phyloP scores from a whole-genome alignment of 768 basidiomycete genomes.

The Russula griseocarnosa region DNA sequence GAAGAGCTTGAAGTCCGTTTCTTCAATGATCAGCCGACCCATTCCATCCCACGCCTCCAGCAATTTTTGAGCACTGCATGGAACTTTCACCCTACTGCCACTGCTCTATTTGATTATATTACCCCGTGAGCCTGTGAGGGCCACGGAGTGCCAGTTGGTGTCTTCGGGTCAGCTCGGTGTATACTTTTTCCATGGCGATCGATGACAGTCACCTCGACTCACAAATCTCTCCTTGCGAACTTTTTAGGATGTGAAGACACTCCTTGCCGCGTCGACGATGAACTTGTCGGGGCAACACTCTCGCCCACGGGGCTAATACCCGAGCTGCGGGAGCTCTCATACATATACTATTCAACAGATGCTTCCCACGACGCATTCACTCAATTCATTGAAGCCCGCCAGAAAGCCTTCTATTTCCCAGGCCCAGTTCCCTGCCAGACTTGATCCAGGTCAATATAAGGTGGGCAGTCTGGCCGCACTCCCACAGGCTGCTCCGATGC shows the following conservation, averaged over 20 bases:
- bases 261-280: fast-evolving
- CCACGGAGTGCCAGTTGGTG: no score
- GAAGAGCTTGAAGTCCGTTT: not conserved
- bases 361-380: not conserved
- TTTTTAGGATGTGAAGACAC: not conserved
- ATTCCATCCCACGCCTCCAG: not conserved
- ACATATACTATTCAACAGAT: no score
- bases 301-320: not conserved
- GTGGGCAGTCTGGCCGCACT: no score
- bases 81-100: not conserved
- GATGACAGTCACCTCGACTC: not conserved
- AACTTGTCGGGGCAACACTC: not conserved
- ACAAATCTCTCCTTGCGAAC: not conserved
- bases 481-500: no score
- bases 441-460: no score
- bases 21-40: not conserved
- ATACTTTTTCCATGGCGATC: not conserved
- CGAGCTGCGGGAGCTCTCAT: no score
- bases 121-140: no score
- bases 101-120: no score
- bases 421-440: no score
- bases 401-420: not conserved
- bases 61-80: not conserved
- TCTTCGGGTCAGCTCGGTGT: no score
- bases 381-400: not conserved